Evolutionary conservation across 306 rosid genomes (phyloP), one percentile per base, ranked within the genome.

Genomic region (Delonix regia): DNA sequence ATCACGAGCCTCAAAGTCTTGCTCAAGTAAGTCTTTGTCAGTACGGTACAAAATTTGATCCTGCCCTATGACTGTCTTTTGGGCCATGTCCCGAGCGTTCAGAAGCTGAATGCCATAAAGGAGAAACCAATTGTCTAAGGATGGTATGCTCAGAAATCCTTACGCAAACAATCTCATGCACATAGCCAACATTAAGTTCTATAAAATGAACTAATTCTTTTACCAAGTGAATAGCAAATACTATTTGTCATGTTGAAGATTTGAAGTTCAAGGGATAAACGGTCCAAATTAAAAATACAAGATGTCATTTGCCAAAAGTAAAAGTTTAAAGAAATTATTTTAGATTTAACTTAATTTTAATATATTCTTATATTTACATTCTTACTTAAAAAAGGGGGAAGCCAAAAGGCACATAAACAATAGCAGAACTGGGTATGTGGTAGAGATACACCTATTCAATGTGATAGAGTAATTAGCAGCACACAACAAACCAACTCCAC

Each of bases 41-140:
- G 98, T 91, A 71, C 96, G 89, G 85, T 95, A 95, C 41, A 95
- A 93, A 87, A 95, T 95, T 86, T 88, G 95, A 85, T 91, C 98
- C 87, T 88, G 86, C 62, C 93, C 93, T 75, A 95, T 93, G 48
- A 95, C 86, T 41, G 85, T 93, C 85, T 75, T 93, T 78, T 93
- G 96, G 64, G 99, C 97, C 98, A 93, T 91, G 85, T 95, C 90
- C 67, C 93, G 93, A 1, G 98, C 99, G 82, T 89, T 93, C 84
- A 91, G 86, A 80, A 95, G 93, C 99, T 95, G 93, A 65, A 85
- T 60, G 47, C 55, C 74, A 71, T 41, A 66, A 72, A 15, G 18
- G 65, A 69, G 25, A 61, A 62, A 51, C 21, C 27, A 67, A 74
- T 53, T 75, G 80, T 78, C 34, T 66, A 19, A 75, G 60, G 8